Base-by-base conservation (phyloP, 2,329 filamentous ascomycete species). In the Triangularia verruculosa region DNA sequence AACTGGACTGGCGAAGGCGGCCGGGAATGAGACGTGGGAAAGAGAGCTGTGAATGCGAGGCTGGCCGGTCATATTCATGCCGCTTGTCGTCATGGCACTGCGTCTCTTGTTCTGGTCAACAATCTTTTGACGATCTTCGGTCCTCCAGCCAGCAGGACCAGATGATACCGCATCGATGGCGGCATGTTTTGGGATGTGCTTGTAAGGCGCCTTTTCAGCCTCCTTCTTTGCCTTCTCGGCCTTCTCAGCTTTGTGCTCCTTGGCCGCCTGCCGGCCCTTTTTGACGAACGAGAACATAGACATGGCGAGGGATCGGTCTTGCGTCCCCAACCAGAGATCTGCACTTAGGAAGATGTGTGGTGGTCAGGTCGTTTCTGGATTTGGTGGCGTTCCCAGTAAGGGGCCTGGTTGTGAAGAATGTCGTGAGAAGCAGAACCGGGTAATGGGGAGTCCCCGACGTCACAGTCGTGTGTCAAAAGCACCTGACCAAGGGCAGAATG, bases 111-210 rank as follows among this genome's bases (percentile, higher is more conserved):
- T 83, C 69, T 82, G 75, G 69, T 83, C 82, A 64, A 80, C 73
- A 59, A 86, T 83, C 65, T 74, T 79, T 24, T 74, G 70, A 52
- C 78, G 75, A 67, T 85, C 82, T 12, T 78, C 76, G 7, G 76
- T 70, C 64, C 79, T 80, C 79, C 80, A 85, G 67, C 77, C 80
- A 1, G 80, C 77, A 9, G 84, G 85, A 2, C 82, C 83, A 28
- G 80, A 82, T 22, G 79, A 77, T 52, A 87, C 74, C 52, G 86
- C 84, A 73, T 89, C 86, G 12, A 78, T 72, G 54, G 83, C 84
- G 27, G 86, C 86, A 71, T 89, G 86, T 13, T 78, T 87, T n/a
- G 86, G 85, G 20, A 86, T 74, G 71, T 89, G 86, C 59, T 77
- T 82, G 74, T 89, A 88, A 12, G 82, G 78, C n/a, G 75, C 66